Evolutionary conservation across 1,284 basidiomycete genomes (phyloP), one percentile per base, ranked within the genome.

Genomic region (Fomitopsis palustris): DNA sequence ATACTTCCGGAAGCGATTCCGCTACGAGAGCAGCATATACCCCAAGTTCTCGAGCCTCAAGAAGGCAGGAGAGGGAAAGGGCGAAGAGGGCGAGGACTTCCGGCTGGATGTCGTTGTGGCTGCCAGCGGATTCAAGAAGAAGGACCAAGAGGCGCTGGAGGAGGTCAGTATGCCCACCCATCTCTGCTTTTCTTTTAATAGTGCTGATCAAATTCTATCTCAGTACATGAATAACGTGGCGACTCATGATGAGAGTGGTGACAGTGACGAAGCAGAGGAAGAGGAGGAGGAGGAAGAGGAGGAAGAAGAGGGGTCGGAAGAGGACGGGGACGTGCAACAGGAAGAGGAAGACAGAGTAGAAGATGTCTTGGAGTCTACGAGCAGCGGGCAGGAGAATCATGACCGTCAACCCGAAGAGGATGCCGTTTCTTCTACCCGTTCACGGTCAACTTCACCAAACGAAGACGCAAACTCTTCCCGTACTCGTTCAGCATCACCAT

Each of bases 1-100:
- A 10, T 99, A 98, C 78, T 99, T 99, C 82, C 83, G 82, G 64
- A 85, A 94, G 62, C 80, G 96, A 23, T 99, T 98, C 78, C 85
- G 89, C 58, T 99, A 96, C 73, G 94, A 98, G 75, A 96, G 94
- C 61, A 80, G 83, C 0, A 76, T 95, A 35, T 98, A 92, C 75
- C 96, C 97, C 5, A 85, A 84, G 58, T 96, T 96, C 78, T 83
- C 81, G 63, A 85, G 82, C 64, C 82, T 83, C 0, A 65, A 90
- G 62, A 76, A 78, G 29, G 80, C 82, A 27, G 45, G 25, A 2
- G 45, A 47, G 51, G 79, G 78, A 35, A 75, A 76, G 25, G 73
- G 77, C 12, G 76, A 77, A n/a, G 71, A 67, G 17, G 73, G 71
- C 31, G 78, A 73, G 42, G 78, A 78, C 7, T 90, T 95, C 70